phyloP scores from a whole-genome alignment of 2,329 filamentous ascomycete genomes.

The Thielaviopsis populi region DNA sequence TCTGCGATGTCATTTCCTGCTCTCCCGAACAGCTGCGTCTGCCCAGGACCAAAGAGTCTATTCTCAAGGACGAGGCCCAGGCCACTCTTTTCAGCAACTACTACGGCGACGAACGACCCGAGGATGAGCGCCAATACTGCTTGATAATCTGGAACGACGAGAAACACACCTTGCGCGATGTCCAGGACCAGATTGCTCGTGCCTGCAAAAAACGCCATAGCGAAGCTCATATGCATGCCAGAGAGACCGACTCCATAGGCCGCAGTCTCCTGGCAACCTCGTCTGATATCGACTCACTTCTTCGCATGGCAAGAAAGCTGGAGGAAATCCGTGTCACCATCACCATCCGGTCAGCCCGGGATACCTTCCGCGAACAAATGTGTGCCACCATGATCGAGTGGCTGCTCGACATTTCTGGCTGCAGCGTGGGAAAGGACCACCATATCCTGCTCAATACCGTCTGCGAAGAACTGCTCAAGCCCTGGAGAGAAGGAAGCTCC shows the following conservation, averaged over 20 bases:
- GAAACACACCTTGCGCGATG: slow-evolving; percentile 89
- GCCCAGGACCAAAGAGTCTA: slow-evolving; percentile 66
- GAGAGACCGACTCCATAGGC: slow-evolving; percentile 79
- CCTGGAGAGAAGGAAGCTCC: slow-evolving; percentile 75
- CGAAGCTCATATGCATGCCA: slow-evolving; percentile 60
- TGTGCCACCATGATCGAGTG: slow-evolving; percentile 95
- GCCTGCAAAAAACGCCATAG: slow-evolving; percentile 61
- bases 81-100: slow-evolving; percentile 35
- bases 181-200: slow-evolving; percentile 74
- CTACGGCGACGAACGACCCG: slow-evolving; percentile 37
- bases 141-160: slow-evolving; percentile 95
- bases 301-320: slow-evolving; percentile 69
- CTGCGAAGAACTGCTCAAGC: slow-evolving; percentile 79
- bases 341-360: slow-evolving; percentile 80
- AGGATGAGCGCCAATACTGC: slow-evolving; percentile 49
- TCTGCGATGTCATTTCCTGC: slow-evolving; percentile 96
- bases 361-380: slow-evolving; percentile 97
- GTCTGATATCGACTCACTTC: slow-evolving; percentile 53
- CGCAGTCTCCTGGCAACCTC: slow-evolving; percentile 71
- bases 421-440: slow-evolving; percentile 65
- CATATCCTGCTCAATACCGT: slow-evolving; percentile 65
- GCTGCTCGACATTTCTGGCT: slow-evolving; percentile 84
- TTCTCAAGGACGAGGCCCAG: slow-evolving; percentile 69
- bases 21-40: slow-evolving; percentile 88
- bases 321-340: slow-evolving; percentile 94